phyloP scores from a whole-genome alignment of 2,329 filamentous ascomycete genomes.

The Whalleya microplaca region DNA sequence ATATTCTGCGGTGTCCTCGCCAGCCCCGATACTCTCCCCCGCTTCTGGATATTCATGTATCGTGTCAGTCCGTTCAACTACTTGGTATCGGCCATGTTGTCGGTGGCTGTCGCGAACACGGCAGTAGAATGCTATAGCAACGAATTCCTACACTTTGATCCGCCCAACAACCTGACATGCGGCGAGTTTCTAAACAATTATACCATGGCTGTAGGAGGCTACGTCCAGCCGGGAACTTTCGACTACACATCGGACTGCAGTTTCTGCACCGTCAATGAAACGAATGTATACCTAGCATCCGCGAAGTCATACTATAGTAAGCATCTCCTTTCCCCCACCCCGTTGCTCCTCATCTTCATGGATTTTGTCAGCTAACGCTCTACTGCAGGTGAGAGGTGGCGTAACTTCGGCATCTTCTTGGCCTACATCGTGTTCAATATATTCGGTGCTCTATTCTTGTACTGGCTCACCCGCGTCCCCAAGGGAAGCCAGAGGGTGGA shows the following conservation, averaged over 20 bases:
- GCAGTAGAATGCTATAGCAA: conserved; percentile 63
- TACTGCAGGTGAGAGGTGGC: conserved; percentile 50
- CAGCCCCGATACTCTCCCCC: conserved; percentile 61
- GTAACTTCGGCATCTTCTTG: conserved; percentile 60
- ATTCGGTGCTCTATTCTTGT: conserved; percentile 54
- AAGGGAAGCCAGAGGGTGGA: conserved; percentile 40
- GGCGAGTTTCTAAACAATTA: conserved; percentile 56
- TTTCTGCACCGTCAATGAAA: conserved; percentile 44
- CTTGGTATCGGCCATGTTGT: conserved; percentile 67
- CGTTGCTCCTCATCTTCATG: background rate
- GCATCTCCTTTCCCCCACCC: conserved; percentile 1
- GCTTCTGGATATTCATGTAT: conserved; percentile 81
- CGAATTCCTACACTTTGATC: conserved; percentile 66
- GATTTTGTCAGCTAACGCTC: conserved; percentile 2
- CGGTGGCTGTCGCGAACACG: conserved; percentile 65
- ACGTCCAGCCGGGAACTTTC: conserved; percentile 41
- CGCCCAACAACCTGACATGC: conserved; percentile 58
- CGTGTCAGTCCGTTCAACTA: conserved; percentile 76
- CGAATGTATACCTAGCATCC: conserved; percentile 42
- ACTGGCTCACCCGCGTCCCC: conserved; percentile 53
- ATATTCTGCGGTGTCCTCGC: conserved; percentile 79
- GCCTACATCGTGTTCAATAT: conserved; percentile 60
- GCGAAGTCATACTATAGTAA: conserved; percentile 49
- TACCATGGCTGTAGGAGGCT: conserved; percentile 49
- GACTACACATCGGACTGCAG: conserved; percentile 48